Percentiles rank a stretch among this genome's conserved stretches.
phyloP scores from a whole-genome alignment of 1,284 basidiomycete genomes.

The Boletus albobrunnescens region DNA sequence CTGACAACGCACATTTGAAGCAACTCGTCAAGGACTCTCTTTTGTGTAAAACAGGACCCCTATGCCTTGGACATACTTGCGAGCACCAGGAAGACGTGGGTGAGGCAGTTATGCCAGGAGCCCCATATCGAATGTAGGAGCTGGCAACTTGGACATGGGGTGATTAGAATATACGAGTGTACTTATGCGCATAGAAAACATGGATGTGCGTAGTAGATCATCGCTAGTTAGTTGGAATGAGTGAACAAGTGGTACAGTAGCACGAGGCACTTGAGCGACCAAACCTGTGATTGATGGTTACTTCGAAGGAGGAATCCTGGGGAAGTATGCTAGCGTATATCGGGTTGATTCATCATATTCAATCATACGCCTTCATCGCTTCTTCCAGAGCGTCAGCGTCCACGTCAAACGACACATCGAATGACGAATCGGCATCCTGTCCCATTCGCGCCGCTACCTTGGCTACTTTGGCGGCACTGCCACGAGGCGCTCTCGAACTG shows the following conservation, averaged over 20 bases:
- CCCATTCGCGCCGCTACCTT: neutral
- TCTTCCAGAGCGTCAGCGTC: slow-evolving; percentile 29
- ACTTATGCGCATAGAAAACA: slow-evolving; percentile 7
- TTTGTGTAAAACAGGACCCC: too few species aligned
- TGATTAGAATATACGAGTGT: slow-evolving; percentile 6
- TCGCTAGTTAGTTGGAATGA: neutral
- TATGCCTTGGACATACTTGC: too few species aligned
- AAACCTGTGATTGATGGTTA: neutral
- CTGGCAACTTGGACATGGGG: neutral
- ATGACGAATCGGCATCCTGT: slow-evolving; percentile 29
- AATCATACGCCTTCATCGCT: slow-evolving; percentile 33
- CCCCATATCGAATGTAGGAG: too few species aligned
- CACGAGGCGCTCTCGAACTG: neutral
- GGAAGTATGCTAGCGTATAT: neutral
- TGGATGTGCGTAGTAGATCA: slow-evolving; percentile 11
- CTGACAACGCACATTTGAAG: too few species aligned
- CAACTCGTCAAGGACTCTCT: too few species aligned
- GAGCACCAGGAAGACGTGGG: too few species aligned
- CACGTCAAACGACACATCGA: slow-evolving; percentile 32
- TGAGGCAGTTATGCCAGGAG: too few species aligned
- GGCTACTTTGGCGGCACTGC: neutral
- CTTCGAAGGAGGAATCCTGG: too few species aligned
- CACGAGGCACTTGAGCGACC: neutral
- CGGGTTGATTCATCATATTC: neutral
- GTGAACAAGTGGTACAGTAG: slow-evolving; percentile 1